Conservation (phyloP, 192 early-diverging fungal genomes). For the Jimgerdemannia lactiflua region DNA sequence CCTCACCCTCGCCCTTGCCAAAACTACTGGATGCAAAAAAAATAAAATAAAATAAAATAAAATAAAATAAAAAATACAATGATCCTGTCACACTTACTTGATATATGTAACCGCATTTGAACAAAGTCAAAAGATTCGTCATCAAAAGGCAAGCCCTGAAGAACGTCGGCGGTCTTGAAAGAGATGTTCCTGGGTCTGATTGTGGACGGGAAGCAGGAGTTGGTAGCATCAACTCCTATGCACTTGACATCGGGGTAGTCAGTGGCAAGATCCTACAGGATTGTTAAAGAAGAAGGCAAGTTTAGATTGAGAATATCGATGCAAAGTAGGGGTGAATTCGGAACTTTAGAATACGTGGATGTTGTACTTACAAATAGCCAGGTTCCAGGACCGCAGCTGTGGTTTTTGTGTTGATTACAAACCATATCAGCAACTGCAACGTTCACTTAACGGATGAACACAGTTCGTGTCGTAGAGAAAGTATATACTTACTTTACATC, state of each 20-base stretch:
- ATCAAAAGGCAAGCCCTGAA: slow-evolving; percentile 15
- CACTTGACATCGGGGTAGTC: neutral
- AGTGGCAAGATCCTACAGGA: neutral
- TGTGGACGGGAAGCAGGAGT: slow-evolving; percentile 3
- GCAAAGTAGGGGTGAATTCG: neutral
- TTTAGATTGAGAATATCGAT: too few species aligned
- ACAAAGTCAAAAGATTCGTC: slow-evolving; percentile 26
- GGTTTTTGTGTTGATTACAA: neutral
- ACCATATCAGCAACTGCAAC: neutral
- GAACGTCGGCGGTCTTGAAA: slow-evolving; percentile 12
- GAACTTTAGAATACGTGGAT: neutral
- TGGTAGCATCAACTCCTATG: neutral
- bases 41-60: too few species aligned
- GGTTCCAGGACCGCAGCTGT: neutral
- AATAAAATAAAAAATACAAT: neutral
- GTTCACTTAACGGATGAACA: too few species aligned
- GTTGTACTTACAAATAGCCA: neutral
- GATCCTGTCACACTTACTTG: neutral
- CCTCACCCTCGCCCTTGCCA: too few species aligned
- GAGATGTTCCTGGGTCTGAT: slow-evolving; percentile 7
- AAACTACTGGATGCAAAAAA: neutral
- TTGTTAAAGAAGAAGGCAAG: neutral
- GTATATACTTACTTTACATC: neutral
- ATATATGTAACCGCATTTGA: slow-evolving; percentile 11
- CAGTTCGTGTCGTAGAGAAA: neutral